Conservation (phyloP, 441 rosid genomes). For the Dalechampia spathulata region DNA sequence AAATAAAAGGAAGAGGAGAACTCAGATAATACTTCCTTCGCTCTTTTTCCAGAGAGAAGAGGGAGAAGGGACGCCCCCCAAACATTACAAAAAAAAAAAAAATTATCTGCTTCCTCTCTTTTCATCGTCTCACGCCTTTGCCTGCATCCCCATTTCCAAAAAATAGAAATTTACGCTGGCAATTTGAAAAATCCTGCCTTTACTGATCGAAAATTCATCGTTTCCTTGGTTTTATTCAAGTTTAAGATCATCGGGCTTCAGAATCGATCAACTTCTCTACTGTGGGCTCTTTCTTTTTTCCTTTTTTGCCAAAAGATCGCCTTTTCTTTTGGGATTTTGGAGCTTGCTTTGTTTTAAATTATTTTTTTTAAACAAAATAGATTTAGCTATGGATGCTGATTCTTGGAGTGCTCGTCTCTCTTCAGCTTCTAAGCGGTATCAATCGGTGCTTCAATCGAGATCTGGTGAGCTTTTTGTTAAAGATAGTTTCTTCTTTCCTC, state of each 20-base stretch:
- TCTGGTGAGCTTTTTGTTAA: constrained; percentile 42
- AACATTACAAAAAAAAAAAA: background rate
- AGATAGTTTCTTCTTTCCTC: background rate
- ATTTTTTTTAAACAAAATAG: background rate
- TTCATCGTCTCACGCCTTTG: constrained; percentile 15
- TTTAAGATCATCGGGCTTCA: constrained; percentile 9
- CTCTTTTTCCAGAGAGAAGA: constrained; percentile 2
- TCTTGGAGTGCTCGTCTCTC: constrained; percentile 85
- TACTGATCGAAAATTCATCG: too few species aligned
- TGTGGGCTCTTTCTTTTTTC: constrained; percentile 1
- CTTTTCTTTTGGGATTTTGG: background rate
- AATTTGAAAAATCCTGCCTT: too few species aligned
- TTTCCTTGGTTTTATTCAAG: background rate
- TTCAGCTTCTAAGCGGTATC: constrained; percentile 68
- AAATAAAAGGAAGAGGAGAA: constrained; percentile 1
- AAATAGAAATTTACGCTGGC: constrained; percentile 2
- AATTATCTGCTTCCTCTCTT: background rate
- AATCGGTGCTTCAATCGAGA: constrained; percentile 73
- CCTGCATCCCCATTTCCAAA: background rate
- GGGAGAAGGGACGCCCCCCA: background rate
- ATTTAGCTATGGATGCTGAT: constrained; percentile 86
- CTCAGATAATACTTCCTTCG: background rate
- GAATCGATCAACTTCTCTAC: constrained; percentile 11
- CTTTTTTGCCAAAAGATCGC: background rate
- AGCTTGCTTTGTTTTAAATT: background rate